Base-by-base conservation (phyloP, 805 yeast genomes). In the Candida qinlingensis region DNA sequence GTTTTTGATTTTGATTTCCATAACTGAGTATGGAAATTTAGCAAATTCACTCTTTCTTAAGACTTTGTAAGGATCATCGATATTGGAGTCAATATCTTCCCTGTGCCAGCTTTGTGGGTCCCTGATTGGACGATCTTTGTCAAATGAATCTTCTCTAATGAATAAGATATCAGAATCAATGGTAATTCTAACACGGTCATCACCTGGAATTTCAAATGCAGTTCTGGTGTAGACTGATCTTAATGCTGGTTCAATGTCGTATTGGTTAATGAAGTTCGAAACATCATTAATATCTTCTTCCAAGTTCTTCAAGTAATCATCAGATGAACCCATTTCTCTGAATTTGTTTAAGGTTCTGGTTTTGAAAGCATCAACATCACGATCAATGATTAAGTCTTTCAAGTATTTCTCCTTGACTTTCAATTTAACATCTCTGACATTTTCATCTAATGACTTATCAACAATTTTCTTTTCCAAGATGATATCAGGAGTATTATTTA, bases 141-240 rank as follows among this genome's bases (percentile, higher is more conserved):
- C 96, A 62, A 92, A 85, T 0, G 92, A 69, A 65, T 92, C 98
- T 65, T 92, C 99, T 59, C 98, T 80, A 52, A 92, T 83, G 63
- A 87, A 91, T 45, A 83, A 63, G 48, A 94, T 80, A 64, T 94
- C 94, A 12, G 95, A 85, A 68, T 92, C 98, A 54, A 92, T 87
- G 40, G 87, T 83, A 52, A 94, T 83, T 64, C 98, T 82, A 37
- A 91, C 85, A 61, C 92, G 80, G 65, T 91, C 95, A 65, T 94
- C 98, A 50, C 97, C 97, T 3, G 99, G 99, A 59, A 92, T 92
- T 73, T 92, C 97, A 74, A 94, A 92, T 3, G 98, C 98, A 6
- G 96, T 87, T 67, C 98, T 79, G 39, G 89, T 87, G 70, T 87
- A 89, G 36, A 84, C 79, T 9, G 97, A 79, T 70, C 98, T 82